phyloP scores from a whole-genome alignment of 2,329 filamentous ascomycete genomes.

The Epichloe amarillans region DNA sequence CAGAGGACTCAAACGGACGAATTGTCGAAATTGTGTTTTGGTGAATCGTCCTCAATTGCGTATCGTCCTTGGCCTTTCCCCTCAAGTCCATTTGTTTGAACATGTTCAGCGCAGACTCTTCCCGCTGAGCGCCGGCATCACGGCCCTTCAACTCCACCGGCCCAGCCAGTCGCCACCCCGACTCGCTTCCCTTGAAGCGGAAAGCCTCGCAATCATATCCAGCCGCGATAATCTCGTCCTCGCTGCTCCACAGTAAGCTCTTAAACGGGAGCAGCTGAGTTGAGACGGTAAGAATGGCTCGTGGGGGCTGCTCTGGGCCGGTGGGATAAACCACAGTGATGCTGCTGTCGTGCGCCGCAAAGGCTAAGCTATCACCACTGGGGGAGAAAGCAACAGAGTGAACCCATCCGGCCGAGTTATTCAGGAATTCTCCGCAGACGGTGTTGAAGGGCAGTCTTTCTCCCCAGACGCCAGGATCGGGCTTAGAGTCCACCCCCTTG shows the following conservation, averaged over 20 bases:
- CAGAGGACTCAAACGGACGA: slow-evolving; percentile 56
- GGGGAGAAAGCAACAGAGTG: slow-evolving; percentile 85
- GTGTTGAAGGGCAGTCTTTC: slow-evolving; percentile 96
- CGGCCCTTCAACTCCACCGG: slow-evolving; percentile 64
- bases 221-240: slow-evolving; percentile 87
- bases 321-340: slow-evolving; percentile 93
- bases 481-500: slow-evolving; percentile 81
- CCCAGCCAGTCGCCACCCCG: slow-evolving; percentile 73
- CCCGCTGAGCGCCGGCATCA: slow-evolving; percentile 49
- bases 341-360: slow-evolving; percentile 89
- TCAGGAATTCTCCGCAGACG: slow-evolving; percentile 90
- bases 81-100: slow-evolving; percentile 98
- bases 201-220: slow-evolving; percentile 87
- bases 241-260: slow-evolving; percentile 81
- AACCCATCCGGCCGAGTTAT: slow-evolving; percentile 94
- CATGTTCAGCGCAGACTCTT: slow-evolving; percentile 95
- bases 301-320: slow-evolving; percentile 78
- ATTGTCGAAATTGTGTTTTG: slow-evolving; percentile 92
- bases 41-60: slow-evolving; percentile 86
- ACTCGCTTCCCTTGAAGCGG: slow-evolving; percentile 65
- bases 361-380: slow-evolving; percentile 83
- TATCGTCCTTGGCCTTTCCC: slow-evolving; percentile 84
- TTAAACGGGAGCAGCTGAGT: slow-evolving; percentile 88
- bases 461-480: slow-evolving; percentile 82
- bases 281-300: slow-evolving; percentile 77